Conservation (phyloP, 2,329 filamentous ascomycete genomes). For the Elsinoe perseae region DNA sequence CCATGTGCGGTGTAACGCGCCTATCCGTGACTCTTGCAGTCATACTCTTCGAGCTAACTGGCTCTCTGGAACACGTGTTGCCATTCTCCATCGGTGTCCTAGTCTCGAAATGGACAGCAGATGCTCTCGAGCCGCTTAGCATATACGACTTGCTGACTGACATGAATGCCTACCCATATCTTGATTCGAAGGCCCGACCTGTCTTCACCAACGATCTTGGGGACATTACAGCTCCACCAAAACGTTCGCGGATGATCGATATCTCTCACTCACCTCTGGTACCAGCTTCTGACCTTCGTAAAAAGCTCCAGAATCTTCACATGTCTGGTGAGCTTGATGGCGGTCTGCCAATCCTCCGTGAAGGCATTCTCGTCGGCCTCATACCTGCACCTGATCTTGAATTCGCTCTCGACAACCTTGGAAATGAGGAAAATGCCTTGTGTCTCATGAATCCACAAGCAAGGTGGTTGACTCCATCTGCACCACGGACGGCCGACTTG, state of each 20-base stretch:
- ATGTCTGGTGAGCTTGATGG: conserved; percentile 84
- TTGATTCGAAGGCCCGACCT: conserved; percentile 93
- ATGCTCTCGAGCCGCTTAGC: conserved; percentile 85
- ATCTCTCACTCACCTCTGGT: conserved; percentile 77
- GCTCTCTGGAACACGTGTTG: conserved; percentile 87
- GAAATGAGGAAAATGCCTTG: conserved; percentile 60
- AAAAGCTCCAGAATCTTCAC: conserved; percentile 75
- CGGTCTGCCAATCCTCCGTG: conserved; percentile 74
- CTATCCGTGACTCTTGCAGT: conserved; percentile 89
- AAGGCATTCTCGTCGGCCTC: conserved; percentile 74
- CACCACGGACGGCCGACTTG: conserved; percentile 15
- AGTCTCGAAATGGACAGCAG: conserved; percentile 96
- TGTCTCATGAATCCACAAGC: conserved; percentile 73
- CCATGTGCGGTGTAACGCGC: conserved; percentile 95
- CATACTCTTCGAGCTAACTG: conserved; percentile 92
- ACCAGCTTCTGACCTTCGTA: conserved; percentile 64
- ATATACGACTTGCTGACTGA: conserved; percentile 94
- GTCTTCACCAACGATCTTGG: conserved; percentile 81
- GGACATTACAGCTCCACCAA: conserved; percentile 72
- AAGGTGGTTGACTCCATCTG: conserved; percentile 30
- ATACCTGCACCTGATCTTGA: conserved; percentile 93
- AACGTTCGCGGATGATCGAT: conserved; percentile 75
- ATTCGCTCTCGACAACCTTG: conserved; percentile 76
- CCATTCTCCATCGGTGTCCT: conserved; percentile 89
- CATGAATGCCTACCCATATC: conserved; percentile 94